A percentile compares a stretch with the other conserved stretches of the same genome.
Conservation (phyloP, 176 grass and related monocot species). For the Cymbopogon citratus region DNA sequence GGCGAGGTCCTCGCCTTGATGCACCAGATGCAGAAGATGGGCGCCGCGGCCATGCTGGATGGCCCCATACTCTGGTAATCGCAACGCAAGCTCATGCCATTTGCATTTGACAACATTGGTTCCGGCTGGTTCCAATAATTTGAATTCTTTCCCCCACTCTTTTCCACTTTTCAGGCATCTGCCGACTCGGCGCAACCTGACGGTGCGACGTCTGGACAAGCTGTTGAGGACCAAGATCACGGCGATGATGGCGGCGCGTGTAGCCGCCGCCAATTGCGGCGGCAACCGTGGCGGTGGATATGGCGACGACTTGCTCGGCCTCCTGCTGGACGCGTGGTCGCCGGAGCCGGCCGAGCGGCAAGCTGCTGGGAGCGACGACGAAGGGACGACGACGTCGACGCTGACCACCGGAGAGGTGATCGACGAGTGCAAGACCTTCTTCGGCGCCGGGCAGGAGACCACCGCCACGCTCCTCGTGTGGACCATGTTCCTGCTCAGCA, state of each 20-base stretch:
- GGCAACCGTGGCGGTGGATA: not conserved
- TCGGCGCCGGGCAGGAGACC: constrained; percentile 37
- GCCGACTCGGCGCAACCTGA: constrained; percentile 16
- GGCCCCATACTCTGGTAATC: constrained; percentile 8
- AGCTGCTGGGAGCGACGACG: not conserved
- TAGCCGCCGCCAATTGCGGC: not conserved
- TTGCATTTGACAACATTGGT: too few species aligned
- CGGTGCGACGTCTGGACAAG: constrained; percentile 9
- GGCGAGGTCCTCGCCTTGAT: not conserved
- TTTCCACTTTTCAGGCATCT: not conserved
- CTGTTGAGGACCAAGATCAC: not conserved
- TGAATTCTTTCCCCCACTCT: too few species aligned
- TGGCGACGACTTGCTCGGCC: constrained; percentile 40
- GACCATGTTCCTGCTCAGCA: constrained; percentile 35
- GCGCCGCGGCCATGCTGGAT: too few species aligned
- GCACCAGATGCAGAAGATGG: constrained; percentile 12
- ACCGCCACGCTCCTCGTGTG: constrained; percentile 25
- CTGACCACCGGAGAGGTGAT: constrained; percentile 39
- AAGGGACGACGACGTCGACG: not conserved
- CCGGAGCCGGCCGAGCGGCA: not conserved
- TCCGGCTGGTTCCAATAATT: too few species aligned
- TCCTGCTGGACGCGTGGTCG: constrained; percentile 19
- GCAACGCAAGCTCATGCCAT: too few species aligned
- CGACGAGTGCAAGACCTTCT: constrained; percentile 51
- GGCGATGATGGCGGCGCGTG: constrained; percentile 1